Percentiles rank a stretch among this genome's conserved stretches.
phyloP scores from a whole-genome alignment of 2,329 filamentous ascomycete genomes.

The Lachnellula subtilissima region DNA sequence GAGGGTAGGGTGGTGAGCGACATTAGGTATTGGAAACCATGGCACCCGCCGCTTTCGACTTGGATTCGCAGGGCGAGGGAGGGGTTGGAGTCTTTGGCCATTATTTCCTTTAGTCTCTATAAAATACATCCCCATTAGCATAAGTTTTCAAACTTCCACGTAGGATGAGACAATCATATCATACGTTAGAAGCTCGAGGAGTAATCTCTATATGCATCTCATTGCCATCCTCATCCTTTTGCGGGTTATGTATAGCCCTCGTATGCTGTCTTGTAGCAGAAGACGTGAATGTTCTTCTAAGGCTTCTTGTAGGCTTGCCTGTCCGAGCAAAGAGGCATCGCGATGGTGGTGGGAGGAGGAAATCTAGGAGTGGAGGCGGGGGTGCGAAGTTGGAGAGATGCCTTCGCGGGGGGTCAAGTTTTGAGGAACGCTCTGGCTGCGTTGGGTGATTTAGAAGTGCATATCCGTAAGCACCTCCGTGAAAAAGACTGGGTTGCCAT shows the following conservation, averaged over 20 bases:
- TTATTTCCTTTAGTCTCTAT: slow-evolving; percentile 54
- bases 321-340: neutral
- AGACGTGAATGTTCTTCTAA: slow-evolving; percentile 21
- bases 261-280: slow-evolving; percentile 34
- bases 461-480: slow-evolving; percentile 20
- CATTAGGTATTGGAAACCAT: slow-evolving; percentile 98
- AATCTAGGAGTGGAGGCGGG: slow-evolving; percentile 26
- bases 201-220: slow-evolving; percentile 81
- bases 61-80: slow-evolving; percentile 83
- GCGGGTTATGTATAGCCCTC: slow-evolving; percentile 61
- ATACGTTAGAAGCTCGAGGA: slow-evolving; percentile 71
- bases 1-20: slow-evolving; percentile 61
- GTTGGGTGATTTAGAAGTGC: slow-evolving; percentile 14
- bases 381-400: slow-evolving; percentile 9
- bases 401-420: slow-evolving; percentile 23
- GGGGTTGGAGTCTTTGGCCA: slow-evolving; percentile 66
- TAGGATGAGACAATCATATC: slow-evolving; percentile 19
- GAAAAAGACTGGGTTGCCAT: slow-evolving; percentile 26
- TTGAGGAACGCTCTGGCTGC: slow-evolving; percentile 27
- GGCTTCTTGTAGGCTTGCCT: neutral
- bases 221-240: slow-evolving; percentile 77
- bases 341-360: slow-evolving; percentile 23
- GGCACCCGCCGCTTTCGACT: slow-evolving; percentile 90
- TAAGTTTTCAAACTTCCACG: neutral
- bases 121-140: slow-evolving; percentile 1